These are phyloP conservation scores for Saccharomycopsis fermentans DNA, from an alignment of 805 yeast species.

Conservation along the genomic window DNA sequence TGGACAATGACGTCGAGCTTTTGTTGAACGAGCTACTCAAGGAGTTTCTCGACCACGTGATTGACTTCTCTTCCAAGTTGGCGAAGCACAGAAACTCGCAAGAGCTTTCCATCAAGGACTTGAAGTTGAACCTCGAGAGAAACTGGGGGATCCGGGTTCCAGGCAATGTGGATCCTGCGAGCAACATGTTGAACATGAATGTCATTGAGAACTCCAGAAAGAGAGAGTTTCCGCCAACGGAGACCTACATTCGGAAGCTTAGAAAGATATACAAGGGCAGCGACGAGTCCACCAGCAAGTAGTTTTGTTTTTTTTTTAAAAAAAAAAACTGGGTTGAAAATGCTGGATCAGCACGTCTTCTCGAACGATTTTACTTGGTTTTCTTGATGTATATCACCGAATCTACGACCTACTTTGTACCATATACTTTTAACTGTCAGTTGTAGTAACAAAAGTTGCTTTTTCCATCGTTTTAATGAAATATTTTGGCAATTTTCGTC, in stretches of 20 bases:
- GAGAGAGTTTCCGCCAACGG: conserved; percentile 14
- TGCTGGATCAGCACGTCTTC: no score
- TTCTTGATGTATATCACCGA: no score
- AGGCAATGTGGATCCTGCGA: conserved; percentile 12
- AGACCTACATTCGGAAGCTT: conserved; percentile 14
- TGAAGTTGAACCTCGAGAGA: conserved; percentile 16
- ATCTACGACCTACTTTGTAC: no score
- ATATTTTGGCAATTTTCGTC: not conserved
- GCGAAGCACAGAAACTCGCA: conserved; percentile 14
- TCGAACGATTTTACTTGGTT: no score
- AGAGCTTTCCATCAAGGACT: conserved; percentile 7
- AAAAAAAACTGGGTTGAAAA: not conserved
- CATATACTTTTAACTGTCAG: no score
- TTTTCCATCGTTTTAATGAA: not conserved
- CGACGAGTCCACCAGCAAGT: no score
- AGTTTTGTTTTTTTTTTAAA: not conserved
- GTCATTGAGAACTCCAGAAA: conserved; percentile 2
- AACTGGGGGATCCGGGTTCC: conserved; percentile 17
- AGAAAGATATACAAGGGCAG: conserved; percentile 9
- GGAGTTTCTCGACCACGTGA: conserved; percentile 15
- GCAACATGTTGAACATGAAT: conserved; percentile 3
- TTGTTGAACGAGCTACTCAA: conserved; percentile 15
- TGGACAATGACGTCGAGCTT: conserved; percentile 16
- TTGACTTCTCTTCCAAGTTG: conserved; percentile 14
- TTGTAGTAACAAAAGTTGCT: no score